Conservation (phyloP, 73 alveolate species). For the Tetrahymena elliotti region DNA sequence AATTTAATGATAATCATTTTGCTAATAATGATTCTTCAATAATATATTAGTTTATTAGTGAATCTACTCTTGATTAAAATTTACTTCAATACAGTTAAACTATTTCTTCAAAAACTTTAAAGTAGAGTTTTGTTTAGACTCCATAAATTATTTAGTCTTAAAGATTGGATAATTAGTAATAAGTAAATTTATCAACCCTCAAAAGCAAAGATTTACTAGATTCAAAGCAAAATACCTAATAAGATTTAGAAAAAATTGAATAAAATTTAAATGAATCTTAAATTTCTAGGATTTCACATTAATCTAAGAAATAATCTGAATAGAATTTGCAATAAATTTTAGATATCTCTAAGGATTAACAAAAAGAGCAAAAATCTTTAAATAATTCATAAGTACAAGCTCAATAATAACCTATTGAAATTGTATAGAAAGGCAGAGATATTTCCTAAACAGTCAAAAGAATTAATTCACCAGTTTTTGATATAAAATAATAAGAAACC, state of each 20-base stretch:
- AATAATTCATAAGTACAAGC: neutral
- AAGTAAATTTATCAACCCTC: neutral
- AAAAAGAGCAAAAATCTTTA: neutral
- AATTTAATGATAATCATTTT: neutral
- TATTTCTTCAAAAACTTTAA: neutral
- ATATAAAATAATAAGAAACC: no score
- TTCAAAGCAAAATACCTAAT: neutral
- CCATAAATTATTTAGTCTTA: neutral
- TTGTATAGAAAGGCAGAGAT: neutral
- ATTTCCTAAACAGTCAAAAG: neutral
- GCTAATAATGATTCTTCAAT: neutral
- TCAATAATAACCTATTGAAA: no score
- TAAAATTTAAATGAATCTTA: neutral
- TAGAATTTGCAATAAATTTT: neutral
- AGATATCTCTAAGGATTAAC: neutral
- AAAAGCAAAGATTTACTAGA: neutral
- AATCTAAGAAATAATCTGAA: neutral
- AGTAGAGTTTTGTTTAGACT: neutral
- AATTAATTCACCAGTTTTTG: neutral
- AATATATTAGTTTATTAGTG: neutral
- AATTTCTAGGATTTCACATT: neutral
- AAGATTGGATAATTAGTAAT: neutral
- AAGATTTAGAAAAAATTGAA: neutral
- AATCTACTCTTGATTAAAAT: neutral
- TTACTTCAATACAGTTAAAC: neutral